phyloP scores from a whole-genome alignment of 2,329 filamentous ascomycete species.

The Colletotrichum lini region DNA sequence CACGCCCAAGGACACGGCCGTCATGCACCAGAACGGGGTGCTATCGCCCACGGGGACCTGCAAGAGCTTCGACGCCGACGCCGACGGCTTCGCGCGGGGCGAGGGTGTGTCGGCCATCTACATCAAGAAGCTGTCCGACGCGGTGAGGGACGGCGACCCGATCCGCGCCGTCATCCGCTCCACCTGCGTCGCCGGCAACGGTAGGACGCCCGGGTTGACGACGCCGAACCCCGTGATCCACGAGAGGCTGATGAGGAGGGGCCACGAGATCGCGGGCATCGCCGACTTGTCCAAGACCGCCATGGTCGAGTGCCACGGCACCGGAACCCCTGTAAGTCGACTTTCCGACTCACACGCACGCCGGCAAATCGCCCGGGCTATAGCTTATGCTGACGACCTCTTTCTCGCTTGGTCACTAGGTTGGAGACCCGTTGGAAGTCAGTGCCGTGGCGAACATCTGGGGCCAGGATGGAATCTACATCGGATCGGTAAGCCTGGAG shows the following conservation, averaged over 20 bases:
- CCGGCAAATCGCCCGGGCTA: too few species aligned
- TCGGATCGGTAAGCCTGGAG: constrained; percentile 45
- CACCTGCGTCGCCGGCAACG: constrained; percentile 58
- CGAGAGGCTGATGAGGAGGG: constrained; percentile 52
- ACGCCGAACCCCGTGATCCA: constrained; percentile 55
- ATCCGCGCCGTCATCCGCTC: constrained; percentile 57
- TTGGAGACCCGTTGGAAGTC: constrained; percentile 65
- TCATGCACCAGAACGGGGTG: constrained; percentile 53
- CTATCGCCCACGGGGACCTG: constrained; percentile 52
- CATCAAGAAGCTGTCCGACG: constrained; percentile 62
- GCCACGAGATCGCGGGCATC: constrained; percentile 52
- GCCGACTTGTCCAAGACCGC: constrained; percentile 47
- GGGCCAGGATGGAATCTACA: constrained; percentile 45
- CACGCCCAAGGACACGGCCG: constrained; percentile 48
- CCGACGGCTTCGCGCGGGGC: constrained; percentile 65
- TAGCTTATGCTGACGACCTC: too few species aligned
- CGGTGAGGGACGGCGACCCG: constrained; percentile 62
- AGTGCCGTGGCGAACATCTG: constrained; percentile 51
- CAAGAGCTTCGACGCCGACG: constrained; percentile 58
- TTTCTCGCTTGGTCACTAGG: constrained; percentile 35
- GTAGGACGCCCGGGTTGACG: constrained; percentile 57
- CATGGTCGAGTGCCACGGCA: constrained; percentile 58
- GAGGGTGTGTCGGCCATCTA: constrained; percentile 62
- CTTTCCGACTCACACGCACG: background rate
- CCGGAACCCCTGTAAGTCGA: constrained; percentile 56